phyloP scores from a whole-genome alignment of 2,329 filamentous ascomycete genomes.

The Colletotrichum sansevieriae region DNA sequence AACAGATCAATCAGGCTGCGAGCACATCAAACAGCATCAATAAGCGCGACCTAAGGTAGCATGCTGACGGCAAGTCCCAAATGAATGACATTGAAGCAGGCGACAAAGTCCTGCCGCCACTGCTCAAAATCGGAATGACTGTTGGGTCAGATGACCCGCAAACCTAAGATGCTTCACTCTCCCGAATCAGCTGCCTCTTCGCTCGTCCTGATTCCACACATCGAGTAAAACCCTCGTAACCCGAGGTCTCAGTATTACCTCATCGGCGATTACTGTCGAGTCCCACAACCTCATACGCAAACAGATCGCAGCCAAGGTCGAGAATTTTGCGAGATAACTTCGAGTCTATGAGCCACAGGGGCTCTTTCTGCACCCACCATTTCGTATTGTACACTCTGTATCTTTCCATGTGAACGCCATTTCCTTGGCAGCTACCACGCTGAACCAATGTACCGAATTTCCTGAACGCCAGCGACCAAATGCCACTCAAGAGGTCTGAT shows the following conservation, averaged over 20 bases:
- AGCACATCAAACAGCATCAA: too few relatives aligned
- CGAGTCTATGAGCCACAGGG: constrained; percentile 13
- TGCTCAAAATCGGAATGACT: background rate
- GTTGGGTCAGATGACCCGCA: constrained; percentile 10
- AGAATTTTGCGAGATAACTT: background rate
- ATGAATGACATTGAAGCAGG: background rate
- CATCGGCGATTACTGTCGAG: background rate
- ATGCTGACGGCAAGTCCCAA: too few relatives aligned
- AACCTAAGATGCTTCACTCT: constrained; percentile 11
- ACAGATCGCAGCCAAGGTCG: background rate
- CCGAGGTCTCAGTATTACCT: constrained; percentile 24
- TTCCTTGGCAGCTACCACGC: constrained; percentile 32
- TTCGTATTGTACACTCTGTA: constrained; percentile 35
- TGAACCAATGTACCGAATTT: constrained; percentile 27
- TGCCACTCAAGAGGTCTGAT: constrained; percentile 18
- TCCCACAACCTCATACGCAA: background rate
- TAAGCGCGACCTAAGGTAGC: too few relatives aligned
- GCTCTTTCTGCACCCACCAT: constrained; percentile 19
- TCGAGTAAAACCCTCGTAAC: background rate
- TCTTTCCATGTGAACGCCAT: constrained; percentile 35
- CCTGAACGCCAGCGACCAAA: constrained; percentile 36
- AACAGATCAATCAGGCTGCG: too few relatives aligned
- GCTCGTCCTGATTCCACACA: constrained; percentile 2
- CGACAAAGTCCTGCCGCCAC: background rate
- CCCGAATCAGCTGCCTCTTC: background rate